Base-by-base conservation (phyloP, 202 grass and related monocot species). In the Elaeis oleifera region DNA sequence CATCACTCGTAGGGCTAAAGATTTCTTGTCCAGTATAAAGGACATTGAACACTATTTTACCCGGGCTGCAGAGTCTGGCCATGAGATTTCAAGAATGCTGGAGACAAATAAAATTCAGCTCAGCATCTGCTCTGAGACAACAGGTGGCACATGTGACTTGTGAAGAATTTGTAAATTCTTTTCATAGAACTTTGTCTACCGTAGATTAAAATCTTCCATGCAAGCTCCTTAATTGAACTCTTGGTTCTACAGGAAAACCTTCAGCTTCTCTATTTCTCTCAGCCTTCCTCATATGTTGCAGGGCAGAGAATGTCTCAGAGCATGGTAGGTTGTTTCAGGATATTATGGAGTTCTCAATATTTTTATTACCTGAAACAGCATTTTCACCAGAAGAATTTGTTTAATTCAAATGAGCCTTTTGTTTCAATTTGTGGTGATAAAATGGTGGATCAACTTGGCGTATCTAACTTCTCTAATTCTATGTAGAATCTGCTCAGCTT, bases 1-100 rank as follows among this genome's bases (percentile, higher is more conserved):
- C 80, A 99, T 94, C 51, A 99, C 85, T 27, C 85, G 89, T 75
- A 66, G 88, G 36, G 94, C 88, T 19, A 92, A 92, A 76, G 94
- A 99, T 75, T 92, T 99, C 67, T 50, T 94, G 54, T 83, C 85
- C 16, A 99, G 72, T 0, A 56, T 85, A 22, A 77, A 74, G 63
- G 79, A 85, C 44, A 77, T 90, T 59, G 86, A 90, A 61, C 61
- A 63, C 57, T 75, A 63, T 9, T 90, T 90, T 75, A 65, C 62
- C 55, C 77, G 62, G 63, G 82, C 78, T 26, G 75, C 79, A 23
- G 75, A 85, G 23, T 79, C 78, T 16, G 83, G 86, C 51, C 72
- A 90, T 60, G 82, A 85, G 62, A 64, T 90, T 32, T 85, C 69
- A 4, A 78, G 76, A 68, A 90, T 85, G 86, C 71, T 90, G 72